Evolutionary conservation across 2,329 filamentous ascomycete species (phyloP), one percentile per base, ranked within the genome.

Genomic region (Apiospora arundinis): DNA sequence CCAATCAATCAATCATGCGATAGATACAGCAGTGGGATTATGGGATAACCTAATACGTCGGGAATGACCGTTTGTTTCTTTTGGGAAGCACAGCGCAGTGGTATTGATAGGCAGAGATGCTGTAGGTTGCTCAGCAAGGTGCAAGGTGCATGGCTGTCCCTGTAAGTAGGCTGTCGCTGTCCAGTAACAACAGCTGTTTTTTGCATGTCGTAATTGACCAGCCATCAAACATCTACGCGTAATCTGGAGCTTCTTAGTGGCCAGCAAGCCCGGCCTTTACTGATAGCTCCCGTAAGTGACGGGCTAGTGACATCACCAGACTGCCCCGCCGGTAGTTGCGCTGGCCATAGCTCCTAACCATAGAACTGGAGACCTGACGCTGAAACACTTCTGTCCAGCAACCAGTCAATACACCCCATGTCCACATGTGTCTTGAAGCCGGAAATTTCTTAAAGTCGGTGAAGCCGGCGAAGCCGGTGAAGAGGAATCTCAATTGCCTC

Each of bases 241-340:
- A 79, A 79, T 79, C 74, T 74, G 25, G 71, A 72, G 72, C 75
- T 74, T 71, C 67, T 76, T 72, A 79, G 40, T 79, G 77, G 78
- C 45, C 68, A 70, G 32, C 32, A 32, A 32, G 32, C 32, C 32
- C 3, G 67, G 40, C 48, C 52, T 14, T 63, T 21, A 63, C 21
- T 12, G 28, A 63, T 63, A 63, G 56, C 56, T 63, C 56, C 56
- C 56, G 28, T 4, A 63, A 63, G 56, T 71, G 56, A 70, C 42
- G 16, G 25, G 25, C 70, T 70, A 32, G 74, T 78, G 77, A 79
- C 76, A 78, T 79, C 77, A 60, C 52, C 52, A 60, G 37, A 37
- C 52, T 60, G 52, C 52, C 52, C 52, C 56, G 21, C 56, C 52
- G 32, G 56, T 32, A 63, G 32, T 40, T 40, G 4, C 18, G 56